A percentile compares a stretch with the other conserved stretches of the same genome.
Evolutionary conservation across 306 rosid species (phyloP).

Genomic region (Ceratonia siliqua): DNA sequence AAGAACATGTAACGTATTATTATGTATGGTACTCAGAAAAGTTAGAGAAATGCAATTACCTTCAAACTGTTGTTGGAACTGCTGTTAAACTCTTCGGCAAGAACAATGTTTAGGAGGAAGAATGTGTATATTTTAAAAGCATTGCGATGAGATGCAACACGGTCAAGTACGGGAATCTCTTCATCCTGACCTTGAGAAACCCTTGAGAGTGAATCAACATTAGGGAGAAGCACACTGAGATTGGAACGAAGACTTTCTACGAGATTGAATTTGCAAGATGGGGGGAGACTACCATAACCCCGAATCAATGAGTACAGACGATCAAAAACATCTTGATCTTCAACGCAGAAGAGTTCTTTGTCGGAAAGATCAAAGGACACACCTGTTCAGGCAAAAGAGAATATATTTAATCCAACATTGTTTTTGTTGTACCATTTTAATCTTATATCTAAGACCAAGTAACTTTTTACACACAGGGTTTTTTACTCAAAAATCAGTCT

Average conservation of each 20-base stretch:
- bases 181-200: constrained; percentile 52
- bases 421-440: background rate
- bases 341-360: constrained; percentile 71
- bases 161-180: constrained; percentile 47
- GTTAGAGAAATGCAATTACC: constrained; percentile 38
- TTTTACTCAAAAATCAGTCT: background rate
- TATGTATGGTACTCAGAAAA: background rate
- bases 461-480: background rate
- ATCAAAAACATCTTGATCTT: constrained; percentile 85
- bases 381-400: constrained; percentile 41
- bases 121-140: constrained; percentile 84
- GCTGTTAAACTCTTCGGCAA: constrained; percentile 53
- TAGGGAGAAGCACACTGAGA: constrained; percentile 89
- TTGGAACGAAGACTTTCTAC: constrained; percentile 88
- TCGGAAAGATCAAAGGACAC: constrained; percentile 89
- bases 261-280: constrained; percentile 67
- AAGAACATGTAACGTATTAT: background rate
- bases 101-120: constrained; percentile 62
- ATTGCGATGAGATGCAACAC: constrained; percentile 75
- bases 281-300: constrained; percentile 48
- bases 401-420: background rate
- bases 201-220: constrained; percentile 75
- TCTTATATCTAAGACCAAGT: background rate
- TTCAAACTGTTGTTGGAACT: constrained; percentile 45
- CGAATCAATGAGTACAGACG: constrained; percentile 74